phyloP scores from a whole-genome alignment of 2,329 filamentous ascomycete species.

The Cladobotryum protrusum region DNA sequence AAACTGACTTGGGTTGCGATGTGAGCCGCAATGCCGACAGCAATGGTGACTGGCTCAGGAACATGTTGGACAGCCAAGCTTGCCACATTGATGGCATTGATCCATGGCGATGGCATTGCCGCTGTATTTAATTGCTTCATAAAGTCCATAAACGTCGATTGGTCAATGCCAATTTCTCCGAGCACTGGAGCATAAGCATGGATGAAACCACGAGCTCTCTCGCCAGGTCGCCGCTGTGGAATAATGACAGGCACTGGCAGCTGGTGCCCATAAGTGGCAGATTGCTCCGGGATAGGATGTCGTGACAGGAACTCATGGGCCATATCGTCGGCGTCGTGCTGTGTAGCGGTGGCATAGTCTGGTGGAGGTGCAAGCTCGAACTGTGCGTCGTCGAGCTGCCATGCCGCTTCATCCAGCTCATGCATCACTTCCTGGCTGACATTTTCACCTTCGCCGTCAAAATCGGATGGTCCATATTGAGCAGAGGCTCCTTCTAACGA shows the following conservation, averaged over 20 bases:
- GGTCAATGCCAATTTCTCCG: conserved; percentile 38
- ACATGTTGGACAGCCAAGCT: conserved; percentile 32
- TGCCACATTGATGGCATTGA: conserved; percentile 37
- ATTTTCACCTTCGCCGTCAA: neutral
- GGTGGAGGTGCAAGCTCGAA: conserved; percentile 8
- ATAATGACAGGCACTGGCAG: conserved; percentile 44
- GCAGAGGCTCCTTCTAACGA: too few species aligned
- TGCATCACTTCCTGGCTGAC: conserved; percentile 2
- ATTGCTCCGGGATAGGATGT: conserved; percentile 1
- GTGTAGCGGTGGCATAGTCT: conserved; percentile 10
- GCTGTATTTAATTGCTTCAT: conserved; percentile 40
- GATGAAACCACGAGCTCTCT: conserved; percentile 43
- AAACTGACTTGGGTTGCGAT: conserved; percentile 35
- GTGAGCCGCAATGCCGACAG: conserved; percentile 38
- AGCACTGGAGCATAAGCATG: conserved; percentile 47
- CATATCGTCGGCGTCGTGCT: conserved; percentile 8
- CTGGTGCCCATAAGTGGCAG: neutral
- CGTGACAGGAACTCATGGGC: conserved; percentile 7
- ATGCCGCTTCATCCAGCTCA: conserved; percentile 11
- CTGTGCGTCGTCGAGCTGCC: conserved; percentile 13
- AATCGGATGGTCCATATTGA: neutral
- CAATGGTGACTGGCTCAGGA: conserved; percentile 34
- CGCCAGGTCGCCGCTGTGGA: conserved; percentile 44
- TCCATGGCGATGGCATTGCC: conserved; percentile 25
- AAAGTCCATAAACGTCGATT: conserved; percentile 43